Base-by-base conservation (phyloP, 75 land plant genomes). In the Picea sitchensis region DNA sequence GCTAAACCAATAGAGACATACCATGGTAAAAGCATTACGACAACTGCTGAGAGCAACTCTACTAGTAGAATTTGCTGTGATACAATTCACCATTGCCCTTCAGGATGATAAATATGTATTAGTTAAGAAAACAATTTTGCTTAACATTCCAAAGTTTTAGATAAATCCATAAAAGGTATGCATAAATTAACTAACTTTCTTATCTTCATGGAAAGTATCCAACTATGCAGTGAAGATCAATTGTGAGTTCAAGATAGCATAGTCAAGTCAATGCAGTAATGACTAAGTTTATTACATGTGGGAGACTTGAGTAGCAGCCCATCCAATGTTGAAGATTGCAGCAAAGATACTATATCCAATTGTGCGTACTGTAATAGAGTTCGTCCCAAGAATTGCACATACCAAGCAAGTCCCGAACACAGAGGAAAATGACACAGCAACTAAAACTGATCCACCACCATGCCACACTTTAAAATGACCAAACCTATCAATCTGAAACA, bases 271-370 rank as follows among this genome's bases (percentile, higher is more conserved):
- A 38, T 34, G 14, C 17, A 34, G 51, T 41, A 18, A n/a, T 71
- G 13, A 71, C 23, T 41, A 71, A n/a, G 21, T n/a, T n/a, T 54
- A 58, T 84, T 93, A 97, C 99, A 97, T 97, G 81, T 97, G 98
- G 60, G 99, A 88, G 54, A 97, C 96, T 87, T 97, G 99, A 69
- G 99, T 95, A 64, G 93, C 96, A 65, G 99, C 98, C 98, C 98
- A 97, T 23, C 99, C 99, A 31, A 95, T 80, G 73, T 95, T 97
- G 83, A 97, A 97, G 65, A 97, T 93, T 44, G 96, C 96, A 44
- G 99, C 98, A 87, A 95, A 97, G 2, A 83, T 61, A 84, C 96
- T 90, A 86, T 97, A 97, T 2, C 92, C 90, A 82, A 93, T 80
- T 59, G 98, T 95, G 65, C 86, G 79, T 59, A 92, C 60, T 31